phyloP scores from a whole-genome alignment of 768 basidiomycete species.

The Termitomyces sp. region DNA sequence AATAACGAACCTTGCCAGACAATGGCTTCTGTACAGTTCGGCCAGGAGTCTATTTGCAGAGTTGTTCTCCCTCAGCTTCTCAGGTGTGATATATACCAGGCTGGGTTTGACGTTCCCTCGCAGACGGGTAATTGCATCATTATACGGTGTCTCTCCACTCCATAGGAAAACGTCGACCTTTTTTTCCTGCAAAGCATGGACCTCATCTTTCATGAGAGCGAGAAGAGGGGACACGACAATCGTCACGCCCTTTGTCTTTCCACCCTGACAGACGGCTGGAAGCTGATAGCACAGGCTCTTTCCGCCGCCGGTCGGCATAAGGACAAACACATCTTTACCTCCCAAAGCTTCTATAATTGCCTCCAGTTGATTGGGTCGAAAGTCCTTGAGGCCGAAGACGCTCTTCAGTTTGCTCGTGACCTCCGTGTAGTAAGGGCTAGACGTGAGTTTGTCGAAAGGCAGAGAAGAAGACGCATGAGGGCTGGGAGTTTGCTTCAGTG shows the following conservation, averaged over 20 bases:
- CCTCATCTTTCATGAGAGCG: slow-evolving; percentile 89
- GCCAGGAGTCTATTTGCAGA: slow-evolving; percentile 52
- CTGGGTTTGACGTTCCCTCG: slow-evolving; percentile 46
- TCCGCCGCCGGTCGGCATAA: slow-evolving; percentile 96
- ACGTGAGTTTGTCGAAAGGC: slow-evolving; percentile 11
- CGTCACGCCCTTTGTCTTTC: slow-evolving; percentile 76
- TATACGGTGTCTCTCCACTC: slow-evolving; percentile 48
- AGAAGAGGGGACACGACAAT: slow-evolving; percentile 89
- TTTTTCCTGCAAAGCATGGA: slow-evolving; percentile 58
- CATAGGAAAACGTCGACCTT: slow-evolving; percentile 69
- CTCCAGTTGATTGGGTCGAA: slow-evolving; percentile 83
- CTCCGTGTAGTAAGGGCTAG: slow-evolving; percentile 40
- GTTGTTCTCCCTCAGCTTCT: slow-evolving; percentile 69
- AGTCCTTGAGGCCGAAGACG: slow-evolving; percentile 62
- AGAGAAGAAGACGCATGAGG: slow-evolving; percentile 10
- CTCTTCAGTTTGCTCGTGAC: slow-evolving; percentile 47
- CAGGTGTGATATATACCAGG: slow-evolving; percentile 89
- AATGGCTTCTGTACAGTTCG: slow-evolving; percentile 49
- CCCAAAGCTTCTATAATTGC: slow-evolving; percentile 78
- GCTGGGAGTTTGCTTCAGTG: slow-evolving; percentile 12
- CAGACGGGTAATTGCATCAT: slow-evolving; percentile 43
- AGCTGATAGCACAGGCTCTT: slow-evolving; percentile 90
- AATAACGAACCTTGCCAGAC: slow-evolving; percentile 85
- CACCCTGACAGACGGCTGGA: slow-evolving; percentile 76
- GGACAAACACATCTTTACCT: slow-evolving; percentile 86